A percentile compares a stretch with the other conserved stretches of the same genome.
phyloP scores from a whole-genome alignment of 2,329 filamentous ascomycete genomes.

The Lachnellula occidentalis region DNA sequence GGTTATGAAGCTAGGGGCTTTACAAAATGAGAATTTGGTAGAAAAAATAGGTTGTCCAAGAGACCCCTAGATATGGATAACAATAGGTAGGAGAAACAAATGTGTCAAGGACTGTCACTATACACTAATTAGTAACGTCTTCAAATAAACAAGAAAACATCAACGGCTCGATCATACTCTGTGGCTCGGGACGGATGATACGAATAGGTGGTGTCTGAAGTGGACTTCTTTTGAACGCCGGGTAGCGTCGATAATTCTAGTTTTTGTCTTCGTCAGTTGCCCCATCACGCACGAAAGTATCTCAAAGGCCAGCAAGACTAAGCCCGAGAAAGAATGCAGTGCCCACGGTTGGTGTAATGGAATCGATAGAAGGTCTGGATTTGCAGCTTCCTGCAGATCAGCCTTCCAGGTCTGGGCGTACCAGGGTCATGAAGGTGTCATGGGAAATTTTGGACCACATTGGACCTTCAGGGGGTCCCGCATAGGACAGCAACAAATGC shows the following conservation, averaged over 20 bases:
- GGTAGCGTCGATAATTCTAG: not conserved
- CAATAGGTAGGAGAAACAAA: not conserved
- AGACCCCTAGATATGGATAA: not conserved
- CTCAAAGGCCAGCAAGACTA: not conserved
- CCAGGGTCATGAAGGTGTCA: not conserved
- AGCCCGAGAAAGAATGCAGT: not conserved
- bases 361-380: not conserved
- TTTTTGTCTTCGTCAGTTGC: not conserved
- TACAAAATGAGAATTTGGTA: not conserved
- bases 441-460: not conserved
- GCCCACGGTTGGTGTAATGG: not conserved
- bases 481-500: not conserved
- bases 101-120: no score
- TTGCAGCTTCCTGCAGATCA: not conserved
- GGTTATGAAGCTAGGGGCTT: not conserved
- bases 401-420: not conserved
- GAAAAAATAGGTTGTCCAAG: not conserved
- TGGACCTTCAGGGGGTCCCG: not conserved
- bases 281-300: not conserved
- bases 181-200: not conserved
- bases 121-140: not conserved
- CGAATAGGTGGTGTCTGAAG: not conserved
- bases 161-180: not conserved
- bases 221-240: not conserved
- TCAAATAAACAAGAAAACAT: not conserved